These are phyloP conservation scores for Heliosperma pusillum DNA, from an alignment of 148 eudicot species.

Conservation along the genomic window DNA sequence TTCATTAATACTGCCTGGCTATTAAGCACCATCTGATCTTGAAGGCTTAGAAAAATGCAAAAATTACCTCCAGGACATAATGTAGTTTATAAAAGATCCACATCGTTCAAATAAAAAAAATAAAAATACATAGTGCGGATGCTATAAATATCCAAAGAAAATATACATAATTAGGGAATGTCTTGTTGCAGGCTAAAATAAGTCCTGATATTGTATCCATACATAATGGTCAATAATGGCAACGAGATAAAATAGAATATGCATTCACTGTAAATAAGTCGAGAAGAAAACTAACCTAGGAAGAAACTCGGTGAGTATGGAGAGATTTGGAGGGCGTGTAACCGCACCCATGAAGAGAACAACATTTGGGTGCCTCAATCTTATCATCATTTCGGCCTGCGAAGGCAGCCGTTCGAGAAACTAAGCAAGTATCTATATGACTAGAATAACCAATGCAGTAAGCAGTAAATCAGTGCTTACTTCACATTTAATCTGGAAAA, in stretches of 20 bases:
- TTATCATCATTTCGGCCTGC: constrained; percentile 93
- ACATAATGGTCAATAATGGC: background rate
- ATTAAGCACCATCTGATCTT: background rate
- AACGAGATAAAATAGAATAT: background rate
- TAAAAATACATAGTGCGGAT: background rate
- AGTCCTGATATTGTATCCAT: background rate
- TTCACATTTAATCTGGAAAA: constrained; percentile 81
- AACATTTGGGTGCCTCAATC: constrained; percentile 96
- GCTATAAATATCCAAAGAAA: background rate
- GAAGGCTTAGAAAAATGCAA: background rate
- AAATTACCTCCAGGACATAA: background rate
- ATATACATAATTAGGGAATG: background rate
- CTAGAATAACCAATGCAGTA: background rate
- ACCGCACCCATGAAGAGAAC: constrained; percentile 99
- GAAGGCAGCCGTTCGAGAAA: constrained; percentile 22
- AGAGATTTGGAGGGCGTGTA: constrained; percentile 86
- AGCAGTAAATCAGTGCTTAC: constrained; percentile 35
- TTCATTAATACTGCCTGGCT: background rate
- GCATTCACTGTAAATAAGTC: background rate
- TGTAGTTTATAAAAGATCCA: background rate
- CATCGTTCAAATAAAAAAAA: background rate
- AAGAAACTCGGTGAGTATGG: constrained; percentile 88
- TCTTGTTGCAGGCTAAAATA: background rate
- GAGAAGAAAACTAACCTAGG: constrained; percentile 58
- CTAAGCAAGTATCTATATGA: background rate